Base-by-base conservation (phyloP, 2,329 filamentous ascomycete genomes). In the Cercospora berteroae region DNA sequence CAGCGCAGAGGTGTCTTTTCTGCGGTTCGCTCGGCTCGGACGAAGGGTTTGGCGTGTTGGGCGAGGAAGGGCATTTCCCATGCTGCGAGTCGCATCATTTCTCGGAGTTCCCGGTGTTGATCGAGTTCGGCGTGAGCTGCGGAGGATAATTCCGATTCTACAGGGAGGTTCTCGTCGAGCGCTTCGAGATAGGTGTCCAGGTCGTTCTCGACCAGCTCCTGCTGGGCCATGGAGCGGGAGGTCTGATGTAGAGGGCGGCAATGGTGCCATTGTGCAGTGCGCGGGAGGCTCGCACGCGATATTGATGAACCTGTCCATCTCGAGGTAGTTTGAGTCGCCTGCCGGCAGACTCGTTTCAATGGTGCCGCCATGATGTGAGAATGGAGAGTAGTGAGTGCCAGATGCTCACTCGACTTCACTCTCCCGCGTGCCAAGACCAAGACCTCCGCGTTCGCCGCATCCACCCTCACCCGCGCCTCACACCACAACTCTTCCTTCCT, bases 41-140 rank as follows among this genome's bases (percentile, higher is more conserved):
- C 81, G 79, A 97, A 98, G 18, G 92, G 90, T 80, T 92, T 92
- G 64, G 92, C 90, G 70, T 95, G 86, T 92, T 97, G 76, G 60
- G 64, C 88, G 68, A 99, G 83, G 70, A 97, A 82, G 9, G 95
- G 95, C 90, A 99, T 92, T 80, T 99, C 95, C 94, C 95, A 99
- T 25, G 93, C 93, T 57, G 91, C 89, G 73, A 97, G 84, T 62
- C 95, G 87, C 58, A 91, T 89, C 79, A 97, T 97, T 75, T 97
- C 89, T 83, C 95, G 87, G 77, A 94, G 85, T 80, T 98, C 94
- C 70, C 94, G 86, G 75, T 96, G 89, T 79, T 95, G 87, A 74
- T 97, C 92, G 73, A 99, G 82, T 82, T 98, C 93, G 63, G 86
- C 89, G 80, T 99, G 94, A 0, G 89, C 95, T 79, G 93, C 85